A percentile compares a stretch with the other conserved stretches of the same genome.
Conservation (phyloP, 1,284 basidiomycete species). For the Sanghuangporus weigelae region DNA sequence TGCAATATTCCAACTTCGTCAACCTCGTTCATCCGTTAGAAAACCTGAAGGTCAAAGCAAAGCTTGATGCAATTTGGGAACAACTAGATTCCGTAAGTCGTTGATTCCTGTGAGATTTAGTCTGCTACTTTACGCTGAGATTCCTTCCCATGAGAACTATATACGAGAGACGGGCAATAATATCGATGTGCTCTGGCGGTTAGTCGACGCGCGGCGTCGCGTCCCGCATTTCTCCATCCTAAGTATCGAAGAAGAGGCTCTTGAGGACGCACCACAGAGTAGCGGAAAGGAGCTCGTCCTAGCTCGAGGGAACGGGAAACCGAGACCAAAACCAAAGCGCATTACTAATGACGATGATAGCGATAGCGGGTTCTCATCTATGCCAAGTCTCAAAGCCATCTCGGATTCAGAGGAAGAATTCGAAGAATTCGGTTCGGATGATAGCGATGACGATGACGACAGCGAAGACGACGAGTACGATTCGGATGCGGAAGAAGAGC, state of each 20-base stretch:
- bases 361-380: constrained; percentile 41
- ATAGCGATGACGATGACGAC: constrained; percentile 20
- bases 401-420: constrained; percentile 48
- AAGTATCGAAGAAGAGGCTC: constrained; percentile 36
- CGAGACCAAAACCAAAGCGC: constrained; percentile 45
- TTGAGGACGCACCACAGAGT: constrained; percentile 22
- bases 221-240: constrained; percentile 52
- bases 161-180: constrained; percentile 41
- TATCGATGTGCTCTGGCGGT: constrained; percentile 59
- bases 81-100: constrained; percentile 49
- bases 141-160: constrained; percentile 46
- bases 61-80: constrained; percentile 61
- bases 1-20: constrained; percentile 44
- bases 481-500: constrained; percentile 60
- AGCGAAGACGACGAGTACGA: constrained; percentile 48
- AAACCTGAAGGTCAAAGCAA: constrained; percentile 41
- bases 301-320: constrained; percentile 26
- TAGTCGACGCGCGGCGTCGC: constrained; percentile 44
- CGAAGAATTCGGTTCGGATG: constrained; percentile 25
- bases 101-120: not conserved
- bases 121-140: not conserved
- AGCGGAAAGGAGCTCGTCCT: constrained; percentile 13
- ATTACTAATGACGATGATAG: constrained; percentile 33
- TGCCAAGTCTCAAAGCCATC: constrained; percentile 59
- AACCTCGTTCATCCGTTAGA: constrained; percentile 54